phyloP scores from a whole-genome alignment of 495 filamentous ascomycete species.

The Margaritispora aquatica region DNA sequence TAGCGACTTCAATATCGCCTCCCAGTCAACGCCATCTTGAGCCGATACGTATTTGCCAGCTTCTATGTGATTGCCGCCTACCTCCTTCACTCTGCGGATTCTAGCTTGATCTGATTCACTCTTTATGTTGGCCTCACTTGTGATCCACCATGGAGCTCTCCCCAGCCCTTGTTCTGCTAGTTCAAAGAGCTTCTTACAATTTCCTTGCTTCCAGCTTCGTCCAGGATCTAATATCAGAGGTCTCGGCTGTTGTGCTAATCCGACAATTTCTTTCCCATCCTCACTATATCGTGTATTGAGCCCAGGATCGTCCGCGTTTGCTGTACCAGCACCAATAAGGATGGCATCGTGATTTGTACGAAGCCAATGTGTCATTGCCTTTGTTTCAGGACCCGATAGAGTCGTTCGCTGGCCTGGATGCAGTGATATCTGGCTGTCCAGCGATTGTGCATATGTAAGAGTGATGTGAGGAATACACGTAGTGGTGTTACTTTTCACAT shows the following conservation, averaged over 20 bases:
- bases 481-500: background rate
- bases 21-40: constrained; percentile 18
- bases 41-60: constrained; percentile 25
- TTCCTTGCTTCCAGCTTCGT: constrained; percentile 51
- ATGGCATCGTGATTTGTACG: constrained; percentile 80
- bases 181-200: constrained; percentile 47
- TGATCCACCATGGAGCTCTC: constrained; percentile 64
- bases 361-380: constrained; percentile 88
- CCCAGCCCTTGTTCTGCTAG: constrained; percentile 61
- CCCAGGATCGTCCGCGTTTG: constrained; percentile 75
- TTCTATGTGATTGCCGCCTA: constrained; percentile 32
- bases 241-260: constrained; percentile 52
- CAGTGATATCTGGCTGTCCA: constrained; percentile 74
- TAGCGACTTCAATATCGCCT: constrained; percentile 10
- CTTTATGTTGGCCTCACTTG: constrained; percentile 18
- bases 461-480: constrained; percentile 37
- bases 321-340: constrained; percentile 76
- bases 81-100: constrained; percentile 26
- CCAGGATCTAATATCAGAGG: constrained; percentile 75
- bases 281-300: constrained; percentile 70
- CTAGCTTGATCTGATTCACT: constrained; percentile 22
- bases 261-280: constrained; percentile 39
- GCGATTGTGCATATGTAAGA: constrained; percentile 82
- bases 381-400: constrained; percentile 74
- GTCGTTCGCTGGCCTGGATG: constrained; percentile 68